Evolutionary conservation across 2,329 filamentous ascomycete species (phyloP).

Genomic region (Alternaria sp.): DNA sequence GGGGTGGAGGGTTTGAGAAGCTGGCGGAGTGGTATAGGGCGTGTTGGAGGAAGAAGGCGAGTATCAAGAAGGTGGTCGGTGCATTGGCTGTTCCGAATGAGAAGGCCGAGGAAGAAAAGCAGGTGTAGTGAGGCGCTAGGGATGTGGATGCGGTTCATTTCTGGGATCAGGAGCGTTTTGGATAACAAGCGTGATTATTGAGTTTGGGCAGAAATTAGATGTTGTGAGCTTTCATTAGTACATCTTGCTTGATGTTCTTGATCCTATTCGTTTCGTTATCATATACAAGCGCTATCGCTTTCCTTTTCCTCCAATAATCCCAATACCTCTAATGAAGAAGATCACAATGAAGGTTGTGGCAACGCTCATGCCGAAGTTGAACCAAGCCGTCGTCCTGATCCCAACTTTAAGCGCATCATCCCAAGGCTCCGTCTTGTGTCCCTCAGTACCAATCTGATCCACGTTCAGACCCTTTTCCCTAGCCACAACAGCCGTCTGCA

Average conservation of each 20-base stretch:
- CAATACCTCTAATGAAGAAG: conserved; percentile 36
- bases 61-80: conserved; percentile 34
- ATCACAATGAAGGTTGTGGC: conserved; percentile 46
- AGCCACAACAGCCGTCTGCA: conserved; percentile 66
- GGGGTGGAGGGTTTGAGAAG: conserved; percentile 26
- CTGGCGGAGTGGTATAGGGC: conserved; percentile 39
- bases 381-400: conserved; percentile 52
- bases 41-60: conserved; percentile 46
- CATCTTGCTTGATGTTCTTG: neutral
- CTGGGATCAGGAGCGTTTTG: neutral
- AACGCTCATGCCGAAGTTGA: conserved; percentile 51
- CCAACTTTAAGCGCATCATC: conserved; percentile 49
- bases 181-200: neutral
- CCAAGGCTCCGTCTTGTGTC: conserved; percentile 27
- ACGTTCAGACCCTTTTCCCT: conserved; percentile 38
- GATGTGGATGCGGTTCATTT: neutral
- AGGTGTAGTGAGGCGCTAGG: neutral
- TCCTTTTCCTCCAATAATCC: conserved; percentile 21
- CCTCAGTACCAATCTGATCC: conserved; percentile 37
- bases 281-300: neutral
- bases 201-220: neutral
- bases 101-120: too few relatives aligned
- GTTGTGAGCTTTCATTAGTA: neutral
- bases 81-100: neutral
- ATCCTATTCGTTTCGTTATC: neutral